Conservation (phyloP, 306 rosid genomes). For the Malus orientalis region DNA sequence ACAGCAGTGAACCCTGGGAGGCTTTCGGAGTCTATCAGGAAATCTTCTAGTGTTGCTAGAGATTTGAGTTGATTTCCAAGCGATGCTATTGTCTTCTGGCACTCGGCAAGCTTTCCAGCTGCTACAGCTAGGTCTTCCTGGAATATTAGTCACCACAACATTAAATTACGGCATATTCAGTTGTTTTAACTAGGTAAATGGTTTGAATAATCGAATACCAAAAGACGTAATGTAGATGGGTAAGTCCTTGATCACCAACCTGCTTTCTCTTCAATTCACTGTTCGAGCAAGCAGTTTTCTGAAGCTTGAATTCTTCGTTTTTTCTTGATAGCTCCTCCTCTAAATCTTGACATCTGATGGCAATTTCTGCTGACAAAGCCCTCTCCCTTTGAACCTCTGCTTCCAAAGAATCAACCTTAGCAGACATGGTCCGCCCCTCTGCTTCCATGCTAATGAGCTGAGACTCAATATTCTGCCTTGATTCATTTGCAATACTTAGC, state of each 20-base stretch:
- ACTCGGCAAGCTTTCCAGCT: constrained; percentile 84
- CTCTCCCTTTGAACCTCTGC: constrained; percentile 52
- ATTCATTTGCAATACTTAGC: constrained; percentile 41
- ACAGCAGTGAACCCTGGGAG: constrained; percentile 44
- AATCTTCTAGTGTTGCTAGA: constrained; percentile 84
- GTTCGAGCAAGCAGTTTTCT: constrained; percentile 32
- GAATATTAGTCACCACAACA: constrained; percentile 8
- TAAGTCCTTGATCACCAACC: constrained; percentile 37
- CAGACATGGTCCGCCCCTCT: constrained; percentile 48
- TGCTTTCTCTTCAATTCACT: constrained; percentile 68
- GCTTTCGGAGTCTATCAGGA: constrained; percentile 61
- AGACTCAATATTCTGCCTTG: constrained; percentile 51
- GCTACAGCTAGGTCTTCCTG: constrained; percentile 87
- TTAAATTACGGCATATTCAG: neutral
- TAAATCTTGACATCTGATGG: constrained; percentile 39
- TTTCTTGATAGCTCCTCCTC: constrained; percentile 53
- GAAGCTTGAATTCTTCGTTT: constrained; percentile 44
- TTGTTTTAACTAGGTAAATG: constrained; percentile 3
- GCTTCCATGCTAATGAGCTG: constrained; percentile 56
- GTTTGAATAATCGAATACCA: neutral
- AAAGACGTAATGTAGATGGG: neutral
- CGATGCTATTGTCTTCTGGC: constrained; percentile 93
- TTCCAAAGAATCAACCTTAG: constrained; percentile 46
- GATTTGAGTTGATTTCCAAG: constrained; percentile 79
- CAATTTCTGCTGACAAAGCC: constrained; percentile 38